Evolutionary conservation across 768 basidiomycete genomes (phyloP).

Genomic region (Tulasnella sp.): DNA sequence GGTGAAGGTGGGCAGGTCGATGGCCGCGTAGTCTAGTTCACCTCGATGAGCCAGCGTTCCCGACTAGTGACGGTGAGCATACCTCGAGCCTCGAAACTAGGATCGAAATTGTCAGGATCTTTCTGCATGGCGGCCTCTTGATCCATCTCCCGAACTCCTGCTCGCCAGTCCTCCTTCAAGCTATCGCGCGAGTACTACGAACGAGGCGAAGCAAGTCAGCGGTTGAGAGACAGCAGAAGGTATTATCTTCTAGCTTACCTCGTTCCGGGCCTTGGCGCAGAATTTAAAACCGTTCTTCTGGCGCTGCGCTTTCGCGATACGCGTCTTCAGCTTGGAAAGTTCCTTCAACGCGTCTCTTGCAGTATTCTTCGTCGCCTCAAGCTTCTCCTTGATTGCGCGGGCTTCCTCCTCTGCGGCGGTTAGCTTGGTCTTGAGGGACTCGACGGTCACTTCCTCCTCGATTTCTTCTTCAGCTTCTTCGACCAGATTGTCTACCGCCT

Average conservation of each 20-base stretch:
- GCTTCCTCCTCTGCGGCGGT: slow-evolving; percentile 15
- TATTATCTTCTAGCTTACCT: slow-evolving; percentile 39
- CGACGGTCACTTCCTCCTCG: slow-evolving; percentile 46
- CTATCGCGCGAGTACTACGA: slow-evolving; percentile 53
- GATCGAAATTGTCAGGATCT: slow-evolving; percentile 57
- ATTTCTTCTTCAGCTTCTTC: slow-evolving; percentile 38
- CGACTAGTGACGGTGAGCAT: slow-evolving; percentile 13
- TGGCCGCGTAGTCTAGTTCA: slow-evolving; percentile 52
- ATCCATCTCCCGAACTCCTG: slow-evolving; percentile 18
- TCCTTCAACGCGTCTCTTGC: slow-evolving; percentile 38
- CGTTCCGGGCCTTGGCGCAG: slow-evolving; percentile 56
- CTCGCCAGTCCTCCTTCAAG: slow-evolving; percentile 44
- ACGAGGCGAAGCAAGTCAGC: neutral
- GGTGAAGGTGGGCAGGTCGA: slow-evolving; percentile 62
- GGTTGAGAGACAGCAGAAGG: neutral
- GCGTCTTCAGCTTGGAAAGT: slow-evolving; percentile 44
- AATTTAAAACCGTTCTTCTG: slow-evolving; percentile 64
- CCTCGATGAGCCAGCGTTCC: neutral
- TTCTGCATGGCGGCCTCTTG: slow-evolving; percentile 49
- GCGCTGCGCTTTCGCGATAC: slow-evolving; percentile 37
- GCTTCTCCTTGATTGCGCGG: slow-evolving; percentile 41
- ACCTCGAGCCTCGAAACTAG: slow-evolving; percentile 51
- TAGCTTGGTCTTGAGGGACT: slow-evolving; percentile 48
- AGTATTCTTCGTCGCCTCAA: slow-evolving; percentile 34
- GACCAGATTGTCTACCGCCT: slow-evolving; percentile 30